Conservation (phyloP, 345 rosid species). For the Anacardium occidentale region DNA sequence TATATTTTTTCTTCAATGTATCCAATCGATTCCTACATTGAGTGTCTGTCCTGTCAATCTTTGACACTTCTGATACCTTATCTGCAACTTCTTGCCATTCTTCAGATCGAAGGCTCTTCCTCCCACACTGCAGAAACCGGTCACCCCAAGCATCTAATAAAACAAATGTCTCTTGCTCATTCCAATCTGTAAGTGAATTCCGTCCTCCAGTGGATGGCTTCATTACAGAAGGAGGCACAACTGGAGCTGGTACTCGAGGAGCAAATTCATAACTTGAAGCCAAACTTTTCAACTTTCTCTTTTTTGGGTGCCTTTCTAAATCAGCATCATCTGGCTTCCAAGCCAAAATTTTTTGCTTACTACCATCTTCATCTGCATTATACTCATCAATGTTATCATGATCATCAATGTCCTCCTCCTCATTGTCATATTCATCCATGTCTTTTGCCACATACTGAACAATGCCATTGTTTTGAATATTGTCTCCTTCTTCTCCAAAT, state of each 20-base stretch:
- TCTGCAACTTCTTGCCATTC: slow-evolving; percentile 97
- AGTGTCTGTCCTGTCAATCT: slow-evolving; percentile 71
- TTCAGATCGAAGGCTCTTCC: slow-evolving; percentile 86
- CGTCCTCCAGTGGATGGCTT: slow-evolving; percentile 56
- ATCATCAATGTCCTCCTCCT: slow-evolving; percentile 33
- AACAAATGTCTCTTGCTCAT: slow-evolving; percentile 81
- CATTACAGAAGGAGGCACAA: slow-evolving; percentile 25
- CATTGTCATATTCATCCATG: slow-evolving; percentile 34
- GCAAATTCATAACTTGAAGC: slow-evolving; percentile 79
- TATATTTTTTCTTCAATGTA: slow-evolving; percentile 88
- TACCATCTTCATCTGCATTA: slow-evolving; percentile 38
- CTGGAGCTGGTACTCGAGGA: slow-evolving; percentile 55
- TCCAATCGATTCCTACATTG: slow-evolving; percentile 90
- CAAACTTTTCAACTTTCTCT: slow-evolving; percentile 69
- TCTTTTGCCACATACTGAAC: slow-evolving; percentile 33
- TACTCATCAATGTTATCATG: slow-evolving; percentile 41
- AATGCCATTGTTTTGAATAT: slow-evolving; percentile 40
- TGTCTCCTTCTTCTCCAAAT: slow-evolving; percentile 40
- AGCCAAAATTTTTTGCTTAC: slow-evolving; percentile 28
- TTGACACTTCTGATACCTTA: slow-evolving; percentile 79
- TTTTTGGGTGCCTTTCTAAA: slow-evolving; percentile 59
- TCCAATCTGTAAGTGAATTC: slow-evolving; percentile 77
- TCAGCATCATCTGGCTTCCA: slow-evolving; percentile 34
- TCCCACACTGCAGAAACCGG: slow-evolving; percentile 72
- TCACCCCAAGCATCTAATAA: slow-evolving; percentile 94